Evolutionary conservation across 345 rosid genomes (phyloP).

Genomic region (Melaleuca quinquenervia): DNA sequence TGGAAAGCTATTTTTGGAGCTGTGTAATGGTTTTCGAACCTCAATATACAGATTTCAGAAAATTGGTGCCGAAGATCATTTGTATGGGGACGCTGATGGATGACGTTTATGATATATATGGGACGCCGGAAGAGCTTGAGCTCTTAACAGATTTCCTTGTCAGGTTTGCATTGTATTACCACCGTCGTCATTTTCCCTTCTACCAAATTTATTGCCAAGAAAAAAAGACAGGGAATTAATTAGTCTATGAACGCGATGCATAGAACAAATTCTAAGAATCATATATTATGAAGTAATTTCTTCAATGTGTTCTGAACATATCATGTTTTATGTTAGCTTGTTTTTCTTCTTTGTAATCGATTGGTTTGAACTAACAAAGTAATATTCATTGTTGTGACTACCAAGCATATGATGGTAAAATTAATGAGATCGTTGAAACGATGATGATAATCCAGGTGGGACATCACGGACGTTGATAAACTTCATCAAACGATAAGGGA

Average conservation of each 20-base stretch:
- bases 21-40: conserved; percentile 4
- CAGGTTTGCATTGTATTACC: background rate
- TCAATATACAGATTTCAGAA: background rate
- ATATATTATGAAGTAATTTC: background rate
- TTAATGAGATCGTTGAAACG: background rate
- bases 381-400: background rate
- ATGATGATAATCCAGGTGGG: background rate
- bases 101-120: conserved; percentile 5
- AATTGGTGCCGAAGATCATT: background rate
- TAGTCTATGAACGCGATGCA: background rate
- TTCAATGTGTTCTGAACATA: background rate
- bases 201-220: background rate
- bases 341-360: background rate
- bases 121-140: conserved; percentile 4
- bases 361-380: background rate
- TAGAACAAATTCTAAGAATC: background rate
- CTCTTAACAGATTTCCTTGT: conserved; percentile 7
- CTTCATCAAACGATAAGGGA: conserved; percentile 3
- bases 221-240: background rate
- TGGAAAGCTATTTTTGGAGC: background rate
- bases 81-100: background rate
- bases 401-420: background rate
- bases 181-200: background rate
- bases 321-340: background rate
- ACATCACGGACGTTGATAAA: background rate